Evolutionary conservation across 805 yeast genomes (phyloP).

Genomic region (Yarrowia bubula): DNA sequence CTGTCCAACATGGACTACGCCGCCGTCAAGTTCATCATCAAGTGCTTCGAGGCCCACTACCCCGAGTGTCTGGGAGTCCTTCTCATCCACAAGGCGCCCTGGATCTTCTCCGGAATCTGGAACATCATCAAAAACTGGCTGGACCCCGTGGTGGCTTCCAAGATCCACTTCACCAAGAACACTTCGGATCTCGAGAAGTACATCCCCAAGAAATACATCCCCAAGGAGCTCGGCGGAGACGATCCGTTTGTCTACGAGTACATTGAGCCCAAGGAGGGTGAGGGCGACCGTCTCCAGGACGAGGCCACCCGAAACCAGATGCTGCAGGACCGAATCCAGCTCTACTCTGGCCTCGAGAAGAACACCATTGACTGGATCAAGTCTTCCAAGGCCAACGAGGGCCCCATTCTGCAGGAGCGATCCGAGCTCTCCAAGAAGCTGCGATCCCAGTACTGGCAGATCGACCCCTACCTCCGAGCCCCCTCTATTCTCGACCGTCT

Average conservation of each 20-base stretch:
- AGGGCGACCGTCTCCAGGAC: conserved; percentile 50
- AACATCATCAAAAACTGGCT: conserved; percentile 87
- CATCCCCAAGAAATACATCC: conserved; percentile 60
- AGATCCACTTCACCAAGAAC: conserved; percentile 77
- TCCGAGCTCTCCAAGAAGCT: conserved; percentile 50
- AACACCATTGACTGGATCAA: conserved; percentile 74
- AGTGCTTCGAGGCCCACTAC: conserved; percentile 91
- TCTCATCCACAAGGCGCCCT: conserved; percentile 90
- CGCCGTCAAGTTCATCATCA: conserved; percentile 85
- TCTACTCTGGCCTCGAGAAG: conserved; percentile 55
- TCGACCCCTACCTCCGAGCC: conserved; percentile 82
- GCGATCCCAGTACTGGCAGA: conserved; percentile 58
- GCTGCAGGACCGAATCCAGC: conserved; percentile 51
- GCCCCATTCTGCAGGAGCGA: conserved; percentile 48
- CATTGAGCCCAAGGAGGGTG: conserved; percentile 56
- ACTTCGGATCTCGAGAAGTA: conserved; percentile 62
- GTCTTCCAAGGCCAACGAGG: conserved; percentile 50
- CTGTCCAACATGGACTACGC: conserved; percentile 90
- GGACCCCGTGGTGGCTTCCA: conserved; percentile 93
- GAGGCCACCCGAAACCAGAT: conserved; percentile 49
- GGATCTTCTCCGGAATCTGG: conserved; percentile 97
- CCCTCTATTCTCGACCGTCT: conserved; percentile 76
- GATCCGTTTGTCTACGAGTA: conserved; percentile 60
- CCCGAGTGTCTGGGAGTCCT: conserved; percentile 89
- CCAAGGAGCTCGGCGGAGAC: conserved; percentile 73